A percentile compares a stretch with the other conserved stretches of the same genome.
These are phyloP conservation scores for Populus pruinosa DNA, from an alignment of 345 rosid species.

Conservation along the genomic window DNA sequence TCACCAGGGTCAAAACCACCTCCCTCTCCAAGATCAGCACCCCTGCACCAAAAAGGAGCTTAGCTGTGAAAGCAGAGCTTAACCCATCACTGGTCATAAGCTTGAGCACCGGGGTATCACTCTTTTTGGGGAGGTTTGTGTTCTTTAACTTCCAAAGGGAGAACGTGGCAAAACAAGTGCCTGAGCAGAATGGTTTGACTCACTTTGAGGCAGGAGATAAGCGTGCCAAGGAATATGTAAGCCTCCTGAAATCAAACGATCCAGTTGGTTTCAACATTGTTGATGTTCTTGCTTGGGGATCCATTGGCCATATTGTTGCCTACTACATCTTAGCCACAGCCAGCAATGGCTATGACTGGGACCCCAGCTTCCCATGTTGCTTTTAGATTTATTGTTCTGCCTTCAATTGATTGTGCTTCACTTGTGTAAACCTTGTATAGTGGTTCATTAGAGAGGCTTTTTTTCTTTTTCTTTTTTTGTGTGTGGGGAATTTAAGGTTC, in stretches of 20 bases:
- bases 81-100: constrained; percentile 73
- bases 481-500: not conserved
- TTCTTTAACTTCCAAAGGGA: constrained; percentile 99
- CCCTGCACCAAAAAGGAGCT: constrained; percentile 21
- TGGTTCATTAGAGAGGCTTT: not conserved
- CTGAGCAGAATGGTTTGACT: constrained; percentile 89
- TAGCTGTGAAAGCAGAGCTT: constrained; percentile 65
- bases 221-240: constrained; percentile 88
- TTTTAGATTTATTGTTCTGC: not conserved
- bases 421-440: constrained; percentile 6
- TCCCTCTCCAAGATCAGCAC: constrained; percentile 17
- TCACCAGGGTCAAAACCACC: constrained; percentile 21
- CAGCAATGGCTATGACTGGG: constrained; percentile 76
- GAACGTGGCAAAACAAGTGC: constrained; percentile 94
- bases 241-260: constrained; percentile 90
- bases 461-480: not conserved
- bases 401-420: not conserved
- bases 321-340: constrained; percentile 95
- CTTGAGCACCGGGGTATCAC: constrained; percentile 94
- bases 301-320: constrained; percentile 94
- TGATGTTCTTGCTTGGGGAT: constrained; percentile 98
- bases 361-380: constrained; percentile 15
- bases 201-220: constrained; percentile 95
- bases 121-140: constrained; percentile 89
- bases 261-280: constrained; percentile 94